Base-by-base conservation (phyloP, 1,139 yeast genomes). In the Geotrichum bryndzae region DNA sequence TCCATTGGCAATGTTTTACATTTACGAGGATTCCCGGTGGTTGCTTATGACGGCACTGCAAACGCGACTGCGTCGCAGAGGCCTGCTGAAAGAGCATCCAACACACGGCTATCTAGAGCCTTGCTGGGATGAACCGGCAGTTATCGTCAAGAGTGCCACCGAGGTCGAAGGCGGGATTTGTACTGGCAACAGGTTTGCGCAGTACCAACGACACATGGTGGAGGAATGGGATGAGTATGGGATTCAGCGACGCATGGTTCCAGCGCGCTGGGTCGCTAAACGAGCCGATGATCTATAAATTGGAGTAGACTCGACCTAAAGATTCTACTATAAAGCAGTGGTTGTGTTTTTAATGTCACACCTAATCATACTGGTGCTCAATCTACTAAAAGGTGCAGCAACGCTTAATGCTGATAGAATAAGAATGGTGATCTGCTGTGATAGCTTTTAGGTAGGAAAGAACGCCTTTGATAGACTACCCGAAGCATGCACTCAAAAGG, bases 211-310 rank as follows among this genome's bases (percentile, higher is more conserved):
- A 22, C 51, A 48, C 10, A 33, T 54, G 8, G 56, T 54, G 15
- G 51, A 54, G 29, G 46, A 41, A 13, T 54, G 56, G 56, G 56
- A 54, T 13, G 56, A 54, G 13, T 54, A 54, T 25, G 56, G 56
- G 13, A 15, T 54, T 15, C 45, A 15, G 45, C 27, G 25, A 18
- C n/a, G 22, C 15, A 18, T 41, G 38, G 33, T 54, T 6, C 56
- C 56, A 6, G 45, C 45, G 15, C 38, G 56, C 15, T 54, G 56
- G 56, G 38, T 29, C 13, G 54, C 46, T 15, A 41, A 41, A 6
- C 46, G 6, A n/a, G 46, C 18, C 15, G 46, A 41, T 7, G 18
- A 41, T 6, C 18, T 41, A 6, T 41, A 18, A 41, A 7, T 41
- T 35, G 3, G 4, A 15, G 7, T 18, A 15, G 18, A 2, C 22